Evolutionary conservation across 2,329 filamentous ascomycete genomes (phyloP), one percentile per base, ranked within the genome.

Genomic region (Coleophoma eucalyptorum): DNA sequence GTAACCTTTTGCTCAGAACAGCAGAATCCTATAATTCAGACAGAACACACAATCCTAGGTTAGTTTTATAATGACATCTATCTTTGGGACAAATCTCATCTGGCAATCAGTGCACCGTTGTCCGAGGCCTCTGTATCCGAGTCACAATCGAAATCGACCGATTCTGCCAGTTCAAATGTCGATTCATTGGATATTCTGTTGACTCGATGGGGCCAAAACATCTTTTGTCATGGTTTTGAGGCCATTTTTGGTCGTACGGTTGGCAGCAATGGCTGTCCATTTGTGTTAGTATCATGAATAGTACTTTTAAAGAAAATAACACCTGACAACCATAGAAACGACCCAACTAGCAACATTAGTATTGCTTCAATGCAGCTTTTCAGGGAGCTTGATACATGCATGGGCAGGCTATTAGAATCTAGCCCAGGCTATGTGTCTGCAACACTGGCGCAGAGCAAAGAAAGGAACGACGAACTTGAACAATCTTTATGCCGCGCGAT

Each of bases 201-300:
- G 32, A 45, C 19, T 19, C 43, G 10, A 33, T 45, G 43, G 43
- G 21, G 19, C 20, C 21, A 51, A 12, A 34, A 48, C 11, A 43
- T 51, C 16, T 51, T 47, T 37, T 34, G 47, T 20, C 37, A 47
- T 35, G 48, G 43, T 20, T 74, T 72, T 35, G 69, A 72, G 44
- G 61, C 64, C 3, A 62, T 72, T 0, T 72, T 73, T 55, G 71
- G 70, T 2, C 72, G 68, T 0, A 73, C 69, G 69, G 64, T 73
- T 59, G 69, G 71, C 0, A 65, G 65, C 51, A 67, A 72, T 44
- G 67, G 70, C 48, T 72, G 69, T 51, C 71, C 71, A 13, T 72
- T 73, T 44, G 52, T 69, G 69, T 73, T 59, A 16, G 69, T 58
- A 32, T 40, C 38, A 18, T 38, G 38, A 38, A 44, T 26, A 35